These are phyloP conservation scores for Cytospora piceicola DNA, from an alignment of 2,329 filamentous ascomycete species.

Conservation along the genomic window DNA sequence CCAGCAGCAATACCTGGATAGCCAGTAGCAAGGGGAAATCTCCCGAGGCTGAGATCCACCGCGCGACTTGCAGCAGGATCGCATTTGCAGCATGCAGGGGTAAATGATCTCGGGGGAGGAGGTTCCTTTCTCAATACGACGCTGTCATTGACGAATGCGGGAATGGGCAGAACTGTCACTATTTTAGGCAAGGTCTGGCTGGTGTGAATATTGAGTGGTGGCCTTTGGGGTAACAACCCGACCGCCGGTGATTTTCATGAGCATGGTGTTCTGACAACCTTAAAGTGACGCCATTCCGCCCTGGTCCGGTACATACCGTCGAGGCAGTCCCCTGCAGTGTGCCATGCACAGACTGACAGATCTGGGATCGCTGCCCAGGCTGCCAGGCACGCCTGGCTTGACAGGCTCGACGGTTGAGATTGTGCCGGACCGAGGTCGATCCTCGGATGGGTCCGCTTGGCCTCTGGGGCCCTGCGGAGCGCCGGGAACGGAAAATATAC, in stretches of 20 bases:
- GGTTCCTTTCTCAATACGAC: conserved; percentile 17
- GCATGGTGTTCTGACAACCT: conserved; percentile 14
- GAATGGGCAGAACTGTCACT: not conserved
- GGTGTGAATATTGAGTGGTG: not conserved
- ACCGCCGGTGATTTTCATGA: not conserved
- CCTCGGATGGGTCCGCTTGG: conserved; percentile 12
- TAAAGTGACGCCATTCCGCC: not conserved
- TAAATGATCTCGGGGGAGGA: conserved; percentile 17
- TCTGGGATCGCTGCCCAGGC: not conserved
- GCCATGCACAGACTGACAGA: not conserved
- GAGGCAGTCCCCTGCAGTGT: conserved; percentile 9
- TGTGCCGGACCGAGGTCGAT: conserved; percentile 24
- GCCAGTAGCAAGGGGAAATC: not conserved
- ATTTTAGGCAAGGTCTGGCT: conserved; percentile 5
- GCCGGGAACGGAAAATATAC: not conserved
- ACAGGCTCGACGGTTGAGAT: conserved; percentile 1
- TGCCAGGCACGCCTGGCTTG: not conserved
- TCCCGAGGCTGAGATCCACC: conserved; percentile 15
- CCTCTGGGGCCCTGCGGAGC: conserved; percentile 14
- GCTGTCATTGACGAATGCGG: conserved; percentile 10
- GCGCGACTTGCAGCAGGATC: conserved; percentile 20
- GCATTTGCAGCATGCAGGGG: conserved; percentile 26
- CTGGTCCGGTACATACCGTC: conserved; percentile 2
- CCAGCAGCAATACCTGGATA: not conserved
- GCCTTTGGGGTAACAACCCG: not conserved